A percentile compares a stretch with the other conserved stretches of the same genome.
phyloP scores from a whole-genome alignment of 371 early-diverging fungal genomes.

The Mortierella sp. region DNA sequence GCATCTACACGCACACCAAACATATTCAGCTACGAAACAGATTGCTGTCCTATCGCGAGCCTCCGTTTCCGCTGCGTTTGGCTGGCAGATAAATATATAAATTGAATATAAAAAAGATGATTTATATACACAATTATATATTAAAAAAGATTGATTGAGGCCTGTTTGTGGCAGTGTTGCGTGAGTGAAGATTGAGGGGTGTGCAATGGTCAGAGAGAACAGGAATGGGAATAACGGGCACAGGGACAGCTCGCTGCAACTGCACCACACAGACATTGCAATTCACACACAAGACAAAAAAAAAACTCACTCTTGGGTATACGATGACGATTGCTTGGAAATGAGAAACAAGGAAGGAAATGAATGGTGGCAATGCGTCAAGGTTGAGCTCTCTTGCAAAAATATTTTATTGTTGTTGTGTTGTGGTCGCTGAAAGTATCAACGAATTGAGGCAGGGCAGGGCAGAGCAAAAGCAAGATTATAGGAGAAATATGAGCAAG shows the following conservation, averaged over 20 bases:
- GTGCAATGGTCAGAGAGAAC: neutral
- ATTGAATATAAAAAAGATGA: neutral
- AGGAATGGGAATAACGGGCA: slow-evolving; percentile 2
- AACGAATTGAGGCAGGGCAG: neutral
- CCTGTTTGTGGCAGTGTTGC: neutral
- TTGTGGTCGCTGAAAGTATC: neutral
- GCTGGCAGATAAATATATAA: too few species aligned
- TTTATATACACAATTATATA: neutral
- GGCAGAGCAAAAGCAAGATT: neutral
- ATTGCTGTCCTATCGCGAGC: neutral
- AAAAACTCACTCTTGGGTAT: neutral
- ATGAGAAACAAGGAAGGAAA: neutral
- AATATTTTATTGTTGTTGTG: neutral
- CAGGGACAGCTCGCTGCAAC: neutral
- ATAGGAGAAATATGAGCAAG: neutral
- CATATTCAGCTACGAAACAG: neutral
- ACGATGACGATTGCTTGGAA: neutral
- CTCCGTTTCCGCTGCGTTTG: neutral
- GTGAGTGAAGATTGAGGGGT: neutral
- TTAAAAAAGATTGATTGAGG: neutral
- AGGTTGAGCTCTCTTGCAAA: neutral
- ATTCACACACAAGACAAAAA: neutral
- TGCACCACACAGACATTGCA: neutral
- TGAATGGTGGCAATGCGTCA: neutral
- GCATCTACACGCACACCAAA: neutral